Evolutionary conservation across 2,329 filamentous ascomycete species (phyloP), one percentile per base, ranked within the genome.

Genomic region (Tricladium varicosporioides): DNA sequence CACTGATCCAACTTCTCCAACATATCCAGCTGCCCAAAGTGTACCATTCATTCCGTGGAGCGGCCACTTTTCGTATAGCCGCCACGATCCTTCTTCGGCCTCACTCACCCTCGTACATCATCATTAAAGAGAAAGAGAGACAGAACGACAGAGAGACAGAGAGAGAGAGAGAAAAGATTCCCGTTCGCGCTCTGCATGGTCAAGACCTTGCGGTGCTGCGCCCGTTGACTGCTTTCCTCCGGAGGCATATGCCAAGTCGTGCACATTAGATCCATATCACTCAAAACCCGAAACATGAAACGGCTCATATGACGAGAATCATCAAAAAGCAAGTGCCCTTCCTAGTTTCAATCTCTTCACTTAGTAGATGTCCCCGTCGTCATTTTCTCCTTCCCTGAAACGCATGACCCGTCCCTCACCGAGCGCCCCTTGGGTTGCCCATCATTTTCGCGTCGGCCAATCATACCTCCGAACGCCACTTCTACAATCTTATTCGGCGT

Each of bases 401-500:
- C 49, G 40, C 48, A 40, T 53, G 53, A 59, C 50, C 36, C 27
- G 46, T n/a, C 51, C 52, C 47, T 32, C 46, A 48, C 44, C 46
- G 48, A 45, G 43, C 42, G 11, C 33, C 32, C 15, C 40, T 42
- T 45, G 19, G 50, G 36, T 42, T n/a, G n/a, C 44, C 40, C 3
- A 45, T 11, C 43, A 31, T 32, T 51, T 42, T 36, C 48, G 46
- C 22, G 16, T 18, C n/a, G 18, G 10, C 62, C 63, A 63, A 63
- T 65, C 52, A 63, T 16, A 32, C 11, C 27, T 2, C 33, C 46
- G 49, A 58, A 53, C 48, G 48, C 15, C 44, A 40, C 56, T 57
- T 63, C 58, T 47, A 44, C 22, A 7, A 27, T 61, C 61, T 59
- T 54, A 63, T 62, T 59, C 57, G 63, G 60, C 60, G 57, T 54